Conservation (phyloP, 176 grass and related monocot species). For the Chrysopogon serrulatus region DNA sequence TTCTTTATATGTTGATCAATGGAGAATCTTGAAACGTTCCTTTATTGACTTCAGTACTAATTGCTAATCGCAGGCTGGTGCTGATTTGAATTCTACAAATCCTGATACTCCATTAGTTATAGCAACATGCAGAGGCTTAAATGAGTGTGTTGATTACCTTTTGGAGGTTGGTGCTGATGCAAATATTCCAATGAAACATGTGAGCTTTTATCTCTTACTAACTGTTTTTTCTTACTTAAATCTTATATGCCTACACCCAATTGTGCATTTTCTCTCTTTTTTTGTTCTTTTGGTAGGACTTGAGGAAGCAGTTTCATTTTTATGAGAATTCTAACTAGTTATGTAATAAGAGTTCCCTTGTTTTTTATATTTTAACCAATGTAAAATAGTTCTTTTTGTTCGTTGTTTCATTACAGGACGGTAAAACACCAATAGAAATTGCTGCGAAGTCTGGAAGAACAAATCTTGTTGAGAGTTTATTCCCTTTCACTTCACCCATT, state of each 20-base stretch:
- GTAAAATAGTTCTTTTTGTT: not conserved
- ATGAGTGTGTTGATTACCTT: slow-evolving; percentile 7
- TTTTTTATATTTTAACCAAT: not conserved
- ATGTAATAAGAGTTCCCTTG: not conserved
- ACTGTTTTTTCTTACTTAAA: not conserved
- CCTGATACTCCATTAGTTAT: slow-evolving; percentile 25
- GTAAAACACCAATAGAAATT: slow-evolving; percentile 22
- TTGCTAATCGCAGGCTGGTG: slow-evolving; percentile 8
- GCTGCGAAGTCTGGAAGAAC: slow-evolving; percentile 24
- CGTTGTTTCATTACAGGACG: not conserved
- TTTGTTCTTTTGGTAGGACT: not conserved
- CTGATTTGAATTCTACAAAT: not conserved
- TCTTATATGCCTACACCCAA: not conserved
- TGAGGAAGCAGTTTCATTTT: not conserved
- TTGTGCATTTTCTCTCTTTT: not conserved
- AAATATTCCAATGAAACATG: not conserved
- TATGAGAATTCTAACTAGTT: not conserved
- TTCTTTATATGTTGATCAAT: not conserved
- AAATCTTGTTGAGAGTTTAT: slow-evolving; percentile 29
- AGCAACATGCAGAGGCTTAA: slow-evolving; percentile 21
- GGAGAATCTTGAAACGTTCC: not conserved
- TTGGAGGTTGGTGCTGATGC: not conserved
- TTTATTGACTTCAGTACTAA: too few relatives aligned
- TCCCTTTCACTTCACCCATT: slow-evolving; percentile 31
- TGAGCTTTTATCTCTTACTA: not conserved